Base-by-base conservation (phyloP, 2,329 filamentous ascomycete species). In the Ophiosphaerella narmari region DNA sequence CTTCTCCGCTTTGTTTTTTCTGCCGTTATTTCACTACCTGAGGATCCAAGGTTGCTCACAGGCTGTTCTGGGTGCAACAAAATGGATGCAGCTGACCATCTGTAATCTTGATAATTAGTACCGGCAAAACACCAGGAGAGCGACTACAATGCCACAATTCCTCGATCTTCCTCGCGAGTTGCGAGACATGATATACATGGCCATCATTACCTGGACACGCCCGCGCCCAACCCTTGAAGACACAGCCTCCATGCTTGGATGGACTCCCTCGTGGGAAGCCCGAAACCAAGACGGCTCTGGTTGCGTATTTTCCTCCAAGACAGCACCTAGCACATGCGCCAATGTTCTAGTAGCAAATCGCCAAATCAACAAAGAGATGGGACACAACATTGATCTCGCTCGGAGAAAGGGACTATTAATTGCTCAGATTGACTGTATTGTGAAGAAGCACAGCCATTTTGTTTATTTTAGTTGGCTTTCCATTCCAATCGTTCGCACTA, bases 381-480 rank as follows among this genome's bases (percentile, higher is more conserved):
- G 12, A 7, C 57, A 66, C 14, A 54, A 54, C 2, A 62, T 71
- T 2, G 36, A 39, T 32, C 48, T 55, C 36, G 61, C 55, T n/a
- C 55, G 55, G 34, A 51, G 44, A 24, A 62, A 53, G 24, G 54
- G 54, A 5, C 14, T 52, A 26, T 36, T 67, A 16, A 31, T 55
- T 7, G 58, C 62, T 29, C 57, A 54, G 35, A 50, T 73, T 24
- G 67, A 73, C 40, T 72, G 68, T 35, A 59, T 71, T 4, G 66
- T 62, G 2, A 16, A 12, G 23, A 51, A 57, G 14, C 12, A 16
- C n/a, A 62, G 66, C 14, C 60, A 66, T 32, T 65, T 52, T 26
- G 62, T 68, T 46, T 65, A 67, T 45, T 71, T 73, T 37, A 68
- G 62, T 1, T 70, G 65, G 68, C 53, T 70, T 16, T 55, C 55